These are phyloP conservation scores for Blyttiomyces sp. DNA, from an alignment of 371 early-diverging fungal genomes.

Conservation along the genomic window DNA sequence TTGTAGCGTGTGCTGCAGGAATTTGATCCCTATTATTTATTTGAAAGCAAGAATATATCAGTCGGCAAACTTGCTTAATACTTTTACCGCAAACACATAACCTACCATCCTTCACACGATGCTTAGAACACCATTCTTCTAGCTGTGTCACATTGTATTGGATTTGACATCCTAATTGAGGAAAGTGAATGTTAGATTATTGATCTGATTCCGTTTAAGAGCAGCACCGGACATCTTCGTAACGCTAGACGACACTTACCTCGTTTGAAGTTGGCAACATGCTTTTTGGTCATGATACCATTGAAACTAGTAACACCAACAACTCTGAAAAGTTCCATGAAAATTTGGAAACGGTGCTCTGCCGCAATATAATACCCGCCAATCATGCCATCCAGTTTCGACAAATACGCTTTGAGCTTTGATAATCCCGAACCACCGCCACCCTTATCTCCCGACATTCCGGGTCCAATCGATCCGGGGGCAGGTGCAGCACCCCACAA, in stretches of 20 bases:
- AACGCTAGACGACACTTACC: constrained; percentile 6
- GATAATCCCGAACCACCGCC: not conserved
- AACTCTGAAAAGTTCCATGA: constrained; percentile 84
- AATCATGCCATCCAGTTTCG: constrained; percentile 1
- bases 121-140: constrained; percentile 24
- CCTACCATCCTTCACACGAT: constrained; percentile 8
- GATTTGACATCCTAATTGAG: constrained; percentile 18
- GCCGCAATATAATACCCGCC: constrained; percentile 3
- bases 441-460: too few relatives aligned
- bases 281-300: constrained; percentile 81
- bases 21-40: not conserved
- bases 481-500: not conserved
- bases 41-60: not conserved
- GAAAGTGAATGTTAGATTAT: not conserved
- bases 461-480: not conserved
- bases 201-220: not conserved
- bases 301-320: constrained; percentile 93
- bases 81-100: not conserved
- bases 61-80: not conserved
- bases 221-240: too few relatives aligned
- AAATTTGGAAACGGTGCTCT: constrained; percentile 11
- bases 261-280: constrained; percentile 53
- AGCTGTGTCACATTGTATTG: constrained; percentile 30
- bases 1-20: not conserved
- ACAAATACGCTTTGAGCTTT: constrained; percentile 11